phyloP scores from a whole-genome alignment of 257 asterid genomes.

The Nicotiana attenuata region DNA sequence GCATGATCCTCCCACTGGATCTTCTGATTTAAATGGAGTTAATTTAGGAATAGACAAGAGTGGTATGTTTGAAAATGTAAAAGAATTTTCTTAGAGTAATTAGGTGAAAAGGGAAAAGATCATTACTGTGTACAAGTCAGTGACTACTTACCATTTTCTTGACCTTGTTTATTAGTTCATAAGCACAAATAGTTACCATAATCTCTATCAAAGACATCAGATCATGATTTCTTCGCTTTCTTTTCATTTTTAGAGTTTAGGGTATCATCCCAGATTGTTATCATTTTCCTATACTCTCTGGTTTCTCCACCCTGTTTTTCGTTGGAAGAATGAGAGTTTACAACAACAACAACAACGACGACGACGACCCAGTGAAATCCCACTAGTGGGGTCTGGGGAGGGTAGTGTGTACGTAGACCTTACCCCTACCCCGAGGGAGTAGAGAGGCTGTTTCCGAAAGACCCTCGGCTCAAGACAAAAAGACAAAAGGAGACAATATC shows the following conservation, averaged over 20 bases:
- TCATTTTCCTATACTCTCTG: too few species aligned
- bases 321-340: too few species aligned
- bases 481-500: too few species aligned
- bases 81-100: not conserved
- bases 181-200: not conserved
- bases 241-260: not conserved
- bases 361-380: too few species aligned
- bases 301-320: too few species aligned
- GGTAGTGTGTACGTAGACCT: too few species aligned
- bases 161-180: not conserved
- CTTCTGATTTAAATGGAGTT: conserved; percentile 13
- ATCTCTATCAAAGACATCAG: not conserved
- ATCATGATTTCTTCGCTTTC: not conserved
- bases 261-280: not conserved
- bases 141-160: not conserved
- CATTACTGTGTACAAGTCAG: not conserved
- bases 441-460: too few species aligned
- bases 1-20: conserved; percentile 26
- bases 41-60: conserved; percentile 43
- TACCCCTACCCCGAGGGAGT: too few species aligned
- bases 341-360: too few species aligned
- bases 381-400: too few species aligned
- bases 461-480: too few species aligned
- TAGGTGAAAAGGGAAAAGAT: not conserved
- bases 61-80: conserved; percentile 40